Evolutionary conservation across 768 basidiomycete genomes (phyloP), one percentile per base, ranked within the genome.

Genomic region (Roridomyces roridus): DNA sequence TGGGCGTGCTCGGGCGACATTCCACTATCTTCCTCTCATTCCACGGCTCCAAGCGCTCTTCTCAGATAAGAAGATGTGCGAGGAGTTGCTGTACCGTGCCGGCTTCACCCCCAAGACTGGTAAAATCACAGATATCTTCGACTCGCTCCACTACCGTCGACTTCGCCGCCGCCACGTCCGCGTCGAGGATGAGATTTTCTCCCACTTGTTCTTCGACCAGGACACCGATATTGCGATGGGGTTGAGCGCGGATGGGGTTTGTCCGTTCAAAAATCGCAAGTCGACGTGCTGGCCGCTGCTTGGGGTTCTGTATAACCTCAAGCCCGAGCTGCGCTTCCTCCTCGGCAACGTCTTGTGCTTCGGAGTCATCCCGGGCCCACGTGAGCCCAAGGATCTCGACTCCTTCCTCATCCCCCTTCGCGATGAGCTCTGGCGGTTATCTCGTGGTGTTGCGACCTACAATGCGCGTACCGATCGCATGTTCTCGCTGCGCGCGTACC

Each of bases 311-410:
- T n/a, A n/a, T n/a, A n/a, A n/a, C n/a, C n/a, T n/a, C n/a, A n/a
- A n/a, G n/a, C n/a, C n/a, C n/a, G n/a, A n/a, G n/a, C n/a, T n/a
- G n/a, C n/a, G n/a, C n/a, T n/a, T n/a, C n/a, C n/a, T n/a, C n/a
- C n/a, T n/a, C n/a, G 46, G 65, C 1, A 55, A 73, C 24, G 54
- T 77, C 6, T 37, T 81, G 1, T 71, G 69, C 39, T 44, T 80
- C 14, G 74, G 77, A 1, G 63, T 78, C 28, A 75, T 82, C 31
- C 79, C 77, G 5, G 76, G 80, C 2, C 81, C 77, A 0, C 65
- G 64, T 12, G 67, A 68, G 23, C 74, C 79, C 0, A 69, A 71
- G 24, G 72, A 78, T 43, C 24, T 77, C 6, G 68, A 71, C 31
- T 77, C 78, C 0, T 82, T 80, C 46, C 65, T 75, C 0, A 60